Evolutionary conservation across 495 filamentous ascomycete species (phyloP).

Genomic region (Lentithecium fluviatile): DNA sequence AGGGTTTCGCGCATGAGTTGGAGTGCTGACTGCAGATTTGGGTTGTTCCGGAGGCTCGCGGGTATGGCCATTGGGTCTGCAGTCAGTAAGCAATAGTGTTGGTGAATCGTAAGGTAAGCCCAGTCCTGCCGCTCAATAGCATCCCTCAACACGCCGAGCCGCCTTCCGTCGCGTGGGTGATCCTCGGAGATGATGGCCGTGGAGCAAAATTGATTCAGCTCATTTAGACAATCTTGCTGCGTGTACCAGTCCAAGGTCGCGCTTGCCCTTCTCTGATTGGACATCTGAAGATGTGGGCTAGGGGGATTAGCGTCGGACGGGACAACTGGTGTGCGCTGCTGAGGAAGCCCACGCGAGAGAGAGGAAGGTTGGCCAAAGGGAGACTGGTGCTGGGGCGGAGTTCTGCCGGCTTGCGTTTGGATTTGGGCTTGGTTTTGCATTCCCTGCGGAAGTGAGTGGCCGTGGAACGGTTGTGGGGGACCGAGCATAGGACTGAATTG

Average conservation of each 20-base stretch:
- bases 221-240: background rate
- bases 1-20: constrained; percentile 17
- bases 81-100: constrained; percentile 26
- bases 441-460: background rate
- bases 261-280: background rate
- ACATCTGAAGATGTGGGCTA: too few species aligned
- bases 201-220: background rate
- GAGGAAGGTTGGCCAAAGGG: background rate
- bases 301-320: background rate
- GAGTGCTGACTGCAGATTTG: background rate
- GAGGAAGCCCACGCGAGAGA: background rate
- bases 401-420: background rate
- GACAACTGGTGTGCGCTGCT: background rate
- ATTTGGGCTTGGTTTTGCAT: background rate
- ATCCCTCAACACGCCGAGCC: constrained; percentile 17
- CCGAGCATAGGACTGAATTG: too few species aligned
- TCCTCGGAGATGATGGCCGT: background rate
- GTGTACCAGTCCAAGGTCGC: background rate
- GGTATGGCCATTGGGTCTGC: background rate
- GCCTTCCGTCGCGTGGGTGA: constrained; percentile 1
- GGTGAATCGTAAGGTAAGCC: constrained; percentile 27
- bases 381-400: background rate
- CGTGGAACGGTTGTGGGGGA: background rate
- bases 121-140: constrained; percentile 24
- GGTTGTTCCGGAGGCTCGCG: constrained; percentile 10